Evolutionary conservation across 352 stramenopile genomes (phyloP).

Genomic region (Globisporangium paddicum): DNA sequence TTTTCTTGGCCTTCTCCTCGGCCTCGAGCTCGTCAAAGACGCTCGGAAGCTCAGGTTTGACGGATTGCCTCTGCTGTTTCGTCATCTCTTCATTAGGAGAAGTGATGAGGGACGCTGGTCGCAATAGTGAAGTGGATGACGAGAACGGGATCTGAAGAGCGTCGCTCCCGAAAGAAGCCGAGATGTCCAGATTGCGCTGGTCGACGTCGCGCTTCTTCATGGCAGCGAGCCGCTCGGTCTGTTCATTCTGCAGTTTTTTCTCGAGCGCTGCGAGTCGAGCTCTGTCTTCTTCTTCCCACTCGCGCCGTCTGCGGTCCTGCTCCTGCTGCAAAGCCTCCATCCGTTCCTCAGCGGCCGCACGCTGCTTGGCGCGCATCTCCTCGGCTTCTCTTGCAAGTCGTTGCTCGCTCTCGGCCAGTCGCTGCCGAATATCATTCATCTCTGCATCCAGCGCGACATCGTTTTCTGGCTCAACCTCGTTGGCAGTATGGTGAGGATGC

Average conservation of each 20-base stretch:
- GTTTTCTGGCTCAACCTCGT: not conserved
- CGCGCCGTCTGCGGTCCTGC: constrained; percentile 53
- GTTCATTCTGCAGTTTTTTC: constrained; percentile 34
- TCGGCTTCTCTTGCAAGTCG: constrained; percentile 38
- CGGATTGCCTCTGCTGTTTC: constrained; percentile 25
- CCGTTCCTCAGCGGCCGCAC: constrained; percentile 40
- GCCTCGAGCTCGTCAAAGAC: constrained; percentile 78
- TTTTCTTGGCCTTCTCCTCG: constrained; percentile 50
- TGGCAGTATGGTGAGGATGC: not conserved
- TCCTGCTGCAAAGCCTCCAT: constrained; percentile 56
- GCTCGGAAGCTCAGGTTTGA: constrained; percentile 50
- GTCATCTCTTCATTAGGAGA: constrained; percentile 24
- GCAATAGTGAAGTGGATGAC: constrained; percentile 8
- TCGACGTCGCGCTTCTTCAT: constrained; percentile 26
- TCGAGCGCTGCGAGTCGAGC: constrained; percentile 43
- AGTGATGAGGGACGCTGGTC: constrained; percentile 3
- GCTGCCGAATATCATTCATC: constrained; percentile 35
- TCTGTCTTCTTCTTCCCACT: constrained; percentile 69
- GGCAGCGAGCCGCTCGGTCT: constrained; percentile 29
- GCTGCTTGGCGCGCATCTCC: constrained; percentile 36
- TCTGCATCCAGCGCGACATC: constrained; percentile 17
- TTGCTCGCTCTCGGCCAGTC: constrained; percentile 39
- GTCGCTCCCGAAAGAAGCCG: constrained; percentile 5
- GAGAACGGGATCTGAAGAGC: not conserved
- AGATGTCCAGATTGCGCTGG: constrained; percentile 21